A percentile compares a stretch with the other conserved stretches of the same genome.
Evolutionary conservation across 2,329 filamentous ascomycete genomes (phyloP).

Genomic region (Colletotrichum gigasporum): DNA sequence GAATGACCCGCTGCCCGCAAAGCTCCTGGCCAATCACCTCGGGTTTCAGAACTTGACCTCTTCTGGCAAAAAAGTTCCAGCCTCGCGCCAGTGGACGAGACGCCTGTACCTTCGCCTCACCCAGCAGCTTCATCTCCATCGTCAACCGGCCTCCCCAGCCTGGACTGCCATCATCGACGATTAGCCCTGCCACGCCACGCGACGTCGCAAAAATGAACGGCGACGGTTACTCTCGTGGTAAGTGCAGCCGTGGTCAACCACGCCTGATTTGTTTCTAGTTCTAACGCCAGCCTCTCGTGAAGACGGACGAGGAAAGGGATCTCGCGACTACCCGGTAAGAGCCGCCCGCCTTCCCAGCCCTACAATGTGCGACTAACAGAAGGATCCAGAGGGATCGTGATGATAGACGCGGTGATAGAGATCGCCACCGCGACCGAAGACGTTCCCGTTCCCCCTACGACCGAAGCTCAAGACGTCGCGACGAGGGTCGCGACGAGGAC

Average conservation of each 20-base stretch:
- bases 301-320: slow-evolving; percentile 32
- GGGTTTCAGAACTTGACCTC: slow-evolving; percentile 28
- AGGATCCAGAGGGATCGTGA: slow-evolving; percentile 42
- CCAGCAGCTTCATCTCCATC: slow-evolving; percentile 21
- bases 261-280: neutral
- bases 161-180: slow-evolving; percentile 16
- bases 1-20: neutral
- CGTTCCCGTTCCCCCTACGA: slow-evolving; percentile 89
- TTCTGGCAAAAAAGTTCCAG: slow-evolving; percentile 33
- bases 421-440: slow-evolving; percentile 67
- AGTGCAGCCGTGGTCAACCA: neutral
- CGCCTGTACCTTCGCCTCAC: slow-evolving; percentile 23
- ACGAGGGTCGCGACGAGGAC: slow-evolving; percentile 81
- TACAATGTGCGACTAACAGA: neutral
- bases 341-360: neutral
- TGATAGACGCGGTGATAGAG: slow-evolving; percentile 46
- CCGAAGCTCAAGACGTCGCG: slow-evolving; percentile 72
- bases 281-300: slow-evolving; percentile 22
- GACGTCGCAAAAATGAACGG: slow-evolving; percentile 32
- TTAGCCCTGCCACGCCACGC: slow-evolving; percentile 16
- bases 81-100: slow-evolving; percentile 27
- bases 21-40: slow-evolving; percentile 14
- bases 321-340: slow-evolving; percentile 33
- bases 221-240: slow-evolving; percentile 34
- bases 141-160: neutral